These are phyloP conservation scores for Hydnum rufescens DNA, from an alignment of 768 basidiomycete genomes.

Conservation along the genomic window DNA sequence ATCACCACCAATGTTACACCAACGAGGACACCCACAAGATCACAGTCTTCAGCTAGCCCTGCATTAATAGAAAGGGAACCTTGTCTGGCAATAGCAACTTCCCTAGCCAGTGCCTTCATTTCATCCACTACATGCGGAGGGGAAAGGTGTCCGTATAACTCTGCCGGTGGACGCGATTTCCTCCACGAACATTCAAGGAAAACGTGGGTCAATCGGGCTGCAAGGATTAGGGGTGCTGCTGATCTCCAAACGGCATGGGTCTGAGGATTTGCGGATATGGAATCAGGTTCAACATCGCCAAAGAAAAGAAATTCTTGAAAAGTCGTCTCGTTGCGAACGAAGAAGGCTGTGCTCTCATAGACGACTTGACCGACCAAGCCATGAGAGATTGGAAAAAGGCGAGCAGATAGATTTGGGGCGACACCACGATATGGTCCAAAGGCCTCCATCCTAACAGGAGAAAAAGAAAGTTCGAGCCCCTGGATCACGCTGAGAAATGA, in stretches of 20 bases:
- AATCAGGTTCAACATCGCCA: conserved; percentile 84
- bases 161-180: conserved; percentile 40
- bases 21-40: conserved; percentile 11
- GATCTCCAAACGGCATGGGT: conserved; percentile 61
- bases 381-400: conserved; percentile 51
- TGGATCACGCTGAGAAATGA: neutral
- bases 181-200: conserved; percentile 94
- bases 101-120: conserved; percentile 43
- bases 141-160: conserved; percentile 70
- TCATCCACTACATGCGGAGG: conserved; percentile 67
- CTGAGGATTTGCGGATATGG: conserved; percentile 35
- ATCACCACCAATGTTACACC: conserved; percentile 42
- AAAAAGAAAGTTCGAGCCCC: conserved; percentile 10
- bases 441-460: conserved; percentile 32
- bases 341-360: conserved; percentile 73
- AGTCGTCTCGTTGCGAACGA: conserved; percentile 41
- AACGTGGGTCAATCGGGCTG: conserved; percentile 44
- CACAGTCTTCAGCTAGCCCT: neutral
- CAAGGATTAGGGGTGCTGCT: conserved; percentile 54
- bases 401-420: conserved; percentile 37
- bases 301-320: conserved; percentile 73
- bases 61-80: conserved; percentile 8
- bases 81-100: conserved; percentile 23
- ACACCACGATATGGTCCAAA: conserved; percentile 35
- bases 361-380: conserved; percentile 25